phyloP scores from a whole-genome alignment of 441 rosid species.

The Gossypium gossypioides region DNA sequence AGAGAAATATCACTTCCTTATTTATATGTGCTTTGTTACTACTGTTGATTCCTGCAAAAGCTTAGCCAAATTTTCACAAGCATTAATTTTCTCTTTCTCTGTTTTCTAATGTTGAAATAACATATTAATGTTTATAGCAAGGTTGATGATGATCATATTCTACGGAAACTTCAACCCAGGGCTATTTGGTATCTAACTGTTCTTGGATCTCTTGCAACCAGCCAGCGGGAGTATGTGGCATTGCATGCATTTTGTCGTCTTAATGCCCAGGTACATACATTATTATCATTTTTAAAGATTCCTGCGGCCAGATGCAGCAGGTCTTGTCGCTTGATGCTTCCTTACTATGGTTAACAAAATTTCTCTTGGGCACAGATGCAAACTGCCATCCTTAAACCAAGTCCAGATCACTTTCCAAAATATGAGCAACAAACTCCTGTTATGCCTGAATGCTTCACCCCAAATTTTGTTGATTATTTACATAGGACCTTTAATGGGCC shows the following conservation, averaged over 20 bases:
- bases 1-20: neutral
- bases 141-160: slow-evolving; percentile 76
- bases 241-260: slow-evolving; percentile 94
- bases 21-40: neutral
- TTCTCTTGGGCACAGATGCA: slow-evolving; percentile 59
- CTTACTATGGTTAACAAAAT: slow-evolving; percentile 12
- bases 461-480: slow-evolving; percentile 67
- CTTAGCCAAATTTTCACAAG: slow-evolving; percentile 3
- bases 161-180: slow-evolving; percentile 74
- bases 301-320: neutral
- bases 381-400: slow-evolving; percentile 81
- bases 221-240: slow-evolving; percentile 93
- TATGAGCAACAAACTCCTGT: slow-evolving; percentile 84
- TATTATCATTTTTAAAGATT: neutral
- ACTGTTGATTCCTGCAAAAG: neutral
- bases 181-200: slow-evolving; percentile 80
- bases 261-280: slow-evolving; percentile 60
- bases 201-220: slow-evolving; percentile 95
- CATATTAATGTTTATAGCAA: slow-evolving; percentile 31
- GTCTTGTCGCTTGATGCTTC: neutral
- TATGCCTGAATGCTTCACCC: slow-evolving; percentile 92
- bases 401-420: slow-evolving; percentile 85
- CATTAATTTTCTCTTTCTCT: neutral
- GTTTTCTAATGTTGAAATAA: neutral
- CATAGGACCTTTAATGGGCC: slow-evolving; percentile 81